Evolutionary conservation across 805 yeast species (phyloP).

Genomic region (Starmerella davenportii): DNA sequence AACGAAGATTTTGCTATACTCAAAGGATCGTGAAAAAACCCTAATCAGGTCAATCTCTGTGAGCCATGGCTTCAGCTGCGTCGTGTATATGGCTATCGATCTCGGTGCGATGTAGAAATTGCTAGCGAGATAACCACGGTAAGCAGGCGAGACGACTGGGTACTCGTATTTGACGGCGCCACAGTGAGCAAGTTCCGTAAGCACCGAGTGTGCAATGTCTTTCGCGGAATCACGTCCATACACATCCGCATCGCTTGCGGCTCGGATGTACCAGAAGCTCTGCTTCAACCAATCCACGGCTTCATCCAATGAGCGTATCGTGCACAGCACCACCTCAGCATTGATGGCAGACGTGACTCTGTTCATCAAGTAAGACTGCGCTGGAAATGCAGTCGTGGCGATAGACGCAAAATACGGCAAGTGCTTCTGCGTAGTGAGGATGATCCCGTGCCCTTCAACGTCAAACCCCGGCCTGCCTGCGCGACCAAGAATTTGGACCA

Average conservation of each 20-base stretch:
- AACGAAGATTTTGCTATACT: constrained; percentile 66
- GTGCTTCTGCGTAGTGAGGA: constrained; percentile 72
- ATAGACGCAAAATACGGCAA: constrained; percentile 77
- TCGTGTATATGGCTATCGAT: constrained; percentile 52
- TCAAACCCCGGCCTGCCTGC: constrained; percentile 96
- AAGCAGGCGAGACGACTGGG: constrained; percentile 37
- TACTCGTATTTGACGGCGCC: constrained; percentile 45
- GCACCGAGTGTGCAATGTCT: constrained; percentile 56
- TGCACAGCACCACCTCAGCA: constrained; percentile 72
- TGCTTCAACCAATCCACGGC: constrained; percentile 67
- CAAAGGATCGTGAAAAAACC: constrained; percentile 65
- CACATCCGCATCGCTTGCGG: constrained; percentile 50
- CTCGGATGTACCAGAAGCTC: constrained; percentile 63
- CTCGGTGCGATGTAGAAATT: constrained; percentile 63
- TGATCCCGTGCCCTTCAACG: constrained; percentile 80
- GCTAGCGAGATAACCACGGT: constrained; percentile 69
- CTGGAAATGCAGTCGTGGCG: constrained; percentile 79
- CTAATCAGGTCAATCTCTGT: constrained; percentile 58
- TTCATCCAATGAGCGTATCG: constrained; percentile 39
- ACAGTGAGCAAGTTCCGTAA: constrained; percentile 36
- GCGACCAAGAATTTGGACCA: constrained; percentile 92
- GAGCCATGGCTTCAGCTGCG: constrained; percentile 43
- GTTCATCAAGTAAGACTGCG: constrained; percentile 69
- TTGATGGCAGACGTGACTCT: constrained; percentile 57
- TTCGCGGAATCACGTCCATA: constrained; percentile 40